Base-by-base conservation (phyloP, 495 filamentous ascomycete genomes). In the Lasiosphaeria ovina region DNA sequence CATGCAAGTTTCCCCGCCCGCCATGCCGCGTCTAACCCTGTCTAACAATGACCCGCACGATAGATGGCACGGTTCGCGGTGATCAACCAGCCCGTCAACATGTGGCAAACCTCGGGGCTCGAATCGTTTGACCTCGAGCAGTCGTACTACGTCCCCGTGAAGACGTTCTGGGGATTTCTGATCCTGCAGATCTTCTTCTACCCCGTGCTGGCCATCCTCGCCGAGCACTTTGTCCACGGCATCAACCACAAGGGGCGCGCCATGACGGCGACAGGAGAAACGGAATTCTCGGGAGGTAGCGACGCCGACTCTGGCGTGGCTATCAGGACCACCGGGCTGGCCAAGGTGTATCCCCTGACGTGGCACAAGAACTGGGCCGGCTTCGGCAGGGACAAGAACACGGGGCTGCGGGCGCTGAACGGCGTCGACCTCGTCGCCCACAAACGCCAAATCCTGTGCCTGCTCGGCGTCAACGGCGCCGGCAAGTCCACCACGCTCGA, bases 401-500 rank as follows among this genome's bases (percentile, higher is more conserved):
- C 24, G 24, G 60, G 60, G 3, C 87, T 93, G 1, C 69, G 83
- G 32, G 91, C 91, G 0, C 90, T 95, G 11, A 74, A 89, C 54
- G 65, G 80, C 33, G 71, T 95, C 16, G 80, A 81, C 11, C 72
- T 95, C 17, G 75, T 76, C 34, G 83, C 88, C 12, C 74, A 83
- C 12, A 83, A 84, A 60, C 88, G 89, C 3, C 84, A 92, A 62
- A 91, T 95, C 35, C 77, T 88, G 63, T 87, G 90, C 6, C 76
- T 95, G 1, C 79, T 95, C 3, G 90, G 91, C 14, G 89, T 89
- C 1, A 95, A 95, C 68, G 91, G 91, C 44, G 87, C 84, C 50
- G 91, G 91, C 51, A 94, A 95, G 69, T 87, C 84, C 51, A 96
- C 91, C 0, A 93, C 91, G 0, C 78, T 96, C 4, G 89, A 96